Evolutionary conservation across 345 rosid species (phyloP), one percentile per base, ranked within the genome.

Genomic region (Mallotus nudiflorus): DNA sequence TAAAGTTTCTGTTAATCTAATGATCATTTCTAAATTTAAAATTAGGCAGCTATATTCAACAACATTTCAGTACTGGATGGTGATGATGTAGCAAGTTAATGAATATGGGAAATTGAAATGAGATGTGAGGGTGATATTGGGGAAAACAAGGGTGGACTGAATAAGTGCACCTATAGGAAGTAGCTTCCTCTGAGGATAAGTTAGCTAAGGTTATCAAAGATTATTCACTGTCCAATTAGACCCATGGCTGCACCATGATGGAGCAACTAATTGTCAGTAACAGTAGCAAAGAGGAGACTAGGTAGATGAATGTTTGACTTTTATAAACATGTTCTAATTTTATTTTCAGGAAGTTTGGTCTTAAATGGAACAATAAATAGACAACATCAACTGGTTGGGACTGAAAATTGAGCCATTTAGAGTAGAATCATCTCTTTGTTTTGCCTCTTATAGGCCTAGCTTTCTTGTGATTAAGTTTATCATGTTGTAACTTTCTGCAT

Each of bases 391-490:
- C 7, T 42, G 11, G 7, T 35, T 59, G 22, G 44, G 11, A 31
- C 18, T 59, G 33, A 33, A 44, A 59, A 59, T 59, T 35, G 46
- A 59, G 27, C 45, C 35, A 4, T 52, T 16, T 45, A 45, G 27
- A 5, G n/a, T 42, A 24, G 49, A 44, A n/a, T 37, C 9, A 0
- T 61, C 19, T 33, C 2, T 22, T 25, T 42, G 33, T 0, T 40
- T 62, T 39, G 28, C 27, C n/a, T 62, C 35, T 42, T 6, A 9
- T 11, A 31, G 15, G 67, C 7, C n/a, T 45, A 45, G 15, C 31
- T 42, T 64, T 46, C 25, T 46, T 64, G 67, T n/a, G 40, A 46
- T 45, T 45, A 46, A 18, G 50, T 37, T 61, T 39, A 51, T 51
- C 12, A 37, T 37, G 20, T 57, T 60, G 13, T 37, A 19, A 40